phyloP scores from a whole-genome alignment of 2,329 filamentous ascomycete genomes.

The Immersiporthe knoxdaviesiana region DNA sequence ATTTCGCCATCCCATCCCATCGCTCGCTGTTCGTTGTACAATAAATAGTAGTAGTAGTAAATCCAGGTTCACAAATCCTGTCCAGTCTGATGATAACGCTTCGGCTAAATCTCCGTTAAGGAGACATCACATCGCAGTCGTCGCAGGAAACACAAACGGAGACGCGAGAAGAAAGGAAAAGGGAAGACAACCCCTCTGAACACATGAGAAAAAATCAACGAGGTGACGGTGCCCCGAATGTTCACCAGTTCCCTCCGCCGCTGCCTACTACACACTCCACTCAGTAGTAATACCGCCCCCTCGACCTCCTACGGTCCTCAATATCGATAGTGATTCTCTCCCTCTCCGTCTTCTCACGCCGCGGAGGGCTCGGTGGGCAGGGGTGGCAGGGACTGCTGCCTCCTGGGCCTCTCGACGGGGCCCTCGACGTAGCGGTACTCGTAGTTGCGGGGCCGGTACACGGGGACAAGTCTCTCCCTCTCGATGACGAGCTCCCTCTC shows the following conservation, averaged over 20 bases:
- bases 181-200: background rate
- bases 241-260: background rate
- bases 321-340: conserved; percentile 40
- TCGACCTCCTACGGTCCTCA: conserved; percentile 39
- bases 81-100: background rate
- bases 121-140: background rate
- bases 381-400: conserved; percentile 44
- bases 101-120: background rate
- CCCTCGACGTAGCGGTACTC: conserved; percentile 57
- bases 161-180: background rate
- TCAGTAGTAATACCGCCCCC: conserved; percentile 38
- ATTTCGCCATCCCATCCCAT: background rate
- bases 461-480: conserved; percentile 52
- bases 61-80: background rate
- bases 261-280: background rate
- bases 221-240: background rate
- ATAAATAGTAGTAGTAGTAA: background rate
- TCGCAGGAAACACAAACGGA: background rate
- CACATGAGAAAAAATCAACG: too few species aligned
- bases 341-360: conserved; percentile 40
- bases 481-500: conserved; percentile 54
- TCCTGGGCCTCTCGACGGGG: conserved; percentile 36
- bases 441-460: conserved; percentile 45
- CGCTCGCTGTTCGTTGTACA: background rate
- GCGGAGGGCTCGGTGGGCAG: conserved; percentile 35